These are phyloP conservation scores for Leccinum rimulosum DNA, from an alignment of 768 basidiomycete species.

Conservation along the genomic window DNA sequence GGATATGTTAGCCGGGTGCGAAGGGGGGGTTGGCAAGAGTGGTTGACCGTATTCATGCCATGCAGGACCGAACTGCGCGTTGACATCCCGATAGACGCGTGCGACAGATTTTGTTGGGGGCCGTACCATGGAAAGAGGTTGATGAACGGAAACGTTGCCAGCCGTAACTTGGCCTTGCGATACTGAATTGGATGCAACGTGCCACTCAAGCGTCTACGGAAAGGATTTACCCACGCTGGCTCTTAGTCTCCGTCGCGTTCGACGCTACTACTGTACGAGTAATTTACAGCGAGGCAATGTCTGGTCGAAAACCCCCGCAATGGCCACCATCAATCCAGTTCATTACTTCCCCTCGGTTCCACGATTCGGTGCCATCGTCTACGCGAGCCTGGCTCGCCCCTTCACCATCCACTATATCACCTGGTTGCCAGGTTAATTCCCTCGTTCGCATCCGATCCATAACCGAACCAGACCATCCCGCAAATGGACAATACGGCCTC, in stretches of 20 bases:
- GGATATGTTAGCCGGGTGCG: constrained; percentile 15
- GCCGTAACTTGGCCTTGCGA: constrained; percentile 12
- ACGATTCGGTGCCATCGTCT: constrained; percentile 52
- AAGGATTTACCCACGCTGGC: constrained; percentile 29
- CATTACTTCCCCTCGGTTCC: constrained; percentile 49
- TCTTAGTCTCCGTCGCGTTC: not conserved
- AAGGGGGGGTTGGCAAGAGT: not conserved
- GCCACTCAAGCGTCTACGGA: constrained; percentile 2
- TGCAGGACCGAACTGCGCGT: constrained; percentile 79
- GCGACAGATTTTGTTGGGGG: constrained; percentile 75
- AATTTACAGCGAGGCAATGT: constrained; percentile 11
- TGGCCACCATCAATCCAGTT: constrained; percentile 61
- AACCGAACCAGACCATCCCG: constrained; percentile 61
- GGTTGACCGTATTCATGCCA: constrained; percentile 94
- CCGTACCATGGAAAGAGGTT: constrained; percentile 55
- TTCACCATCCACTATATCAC: not conserved
- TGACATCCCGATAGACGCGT: constrained; percentile 87
- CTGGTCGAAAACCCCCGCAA: constrained; percentile 30
- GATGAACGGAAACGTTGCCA: constrained; percentile 11
- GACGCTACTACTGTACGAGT: not conserved
- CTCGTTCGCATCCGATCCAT: constrained; percentile 59
- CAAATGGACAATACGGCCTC: constrained; percentile 73
- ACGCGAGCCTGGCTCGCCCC: constrained; percentile 38
- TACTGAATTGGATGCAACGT: constrained; percentile 15
- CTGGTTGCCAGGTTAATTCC: constrained; percentile 17